Evolutionary conservation across 2,329 filamentous ascomycete genomes (phyloP).

Genomic region (Hansfordia pulvinata): DNA sequence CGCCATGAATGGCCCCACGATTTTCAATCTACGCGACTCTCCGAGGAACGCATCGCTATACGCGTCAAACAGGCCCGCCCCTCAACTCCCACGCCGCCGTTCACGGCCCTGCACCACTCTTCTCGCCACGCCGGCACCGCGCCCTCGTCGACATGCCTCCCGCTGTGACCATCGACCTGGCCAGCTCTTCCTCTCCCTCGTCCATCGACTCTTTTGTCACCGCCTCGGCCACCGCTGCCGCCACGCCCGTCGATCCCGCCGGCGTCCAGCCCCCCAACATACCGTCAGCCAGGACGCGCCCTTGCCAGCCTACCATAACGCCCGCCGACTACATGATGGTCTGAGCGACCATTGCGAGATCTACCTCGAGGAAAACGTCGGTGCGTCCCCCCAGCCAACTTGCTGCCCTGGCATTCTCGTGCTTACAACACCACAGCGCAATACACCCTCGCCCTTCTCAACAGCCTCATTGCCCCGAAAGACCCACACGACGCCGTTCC

Average conservation of each 20-base stretch:
- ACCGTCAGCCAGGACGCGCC: slow-evolving; percentile 5
- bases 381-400: slow-evolving; percentile 24
- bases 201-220: slow-evolving; percentile 11
- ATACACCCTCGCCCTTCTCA: slow-evolving; percentile 50
- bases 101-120: too few relatives aligned
- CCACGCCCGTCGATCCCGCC: slow-evolving; percentile 4
- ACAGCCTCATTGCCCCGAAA: slow-evolving; percentile 36
- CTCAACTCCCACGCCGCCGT: too few relatives aligned
- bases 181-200: slow-evolving; percentile 22
- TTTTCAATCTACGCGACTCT: too few relatives aligned
- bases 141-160: slow-evolving; percentile 35
- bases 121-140: slow-evolving; percentile 40
- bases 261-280: slow-evolving; percentile 9
- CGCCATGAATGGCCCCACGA: too few relatives aligned
- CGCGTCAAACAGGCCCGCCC: too few relatives aligned
- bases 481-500: slow-evolving; percentile 28
- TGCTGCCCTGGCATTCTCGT: slow-evolving; percentile 5
- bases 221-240: slow-evolving; percentile 9
- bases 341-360: slow-evolving; percentile 54
- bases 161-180: slow-evolving; percentile 45
- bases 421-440: slow-evolving; percentile 23
- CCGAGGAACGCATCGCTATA: too few relatives aligned
- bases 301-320: slow-evolving; percentile 33
- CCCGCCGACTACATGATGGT: slow-evolving; percentile 44
- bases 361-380: slow-evolving; percentile 63